Conservation (phyloP, 2,329 filamentous ascomycete genomes). For the Beauveria rudraprayagi region DNA sequence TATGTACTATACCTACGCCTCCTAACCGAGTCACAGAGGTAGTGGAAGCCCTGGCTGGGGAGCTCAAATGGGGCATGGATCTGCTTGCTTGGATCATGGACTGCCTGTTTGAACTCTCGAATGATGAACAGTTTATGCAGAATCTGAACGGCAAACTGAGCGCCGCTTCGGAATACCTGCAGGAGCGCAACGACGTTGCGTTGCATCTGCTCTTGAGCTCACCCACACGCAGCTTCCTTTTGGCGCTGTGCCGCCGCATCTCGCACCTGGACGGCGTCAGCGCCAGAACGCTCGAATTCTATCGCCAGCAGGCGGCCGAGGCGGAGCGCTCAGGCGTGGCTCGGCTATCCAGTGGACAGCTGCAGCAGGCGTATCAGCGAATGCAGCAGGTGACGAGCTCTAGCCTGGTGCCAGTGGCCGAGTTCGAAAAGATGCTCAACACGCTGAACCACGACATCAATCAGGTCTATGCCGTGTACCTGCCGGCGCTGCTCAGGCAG, state of each 20-base stretch:
- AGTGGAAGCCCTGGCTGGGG: conserved; percentile 62
- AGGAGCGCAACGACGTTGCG: conserved; percentile 47
- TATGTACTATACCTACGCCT: not conserved
- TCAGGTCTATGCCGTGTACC: conserved; percentile 39
- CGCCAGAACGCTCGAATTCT: conserved; percentile 42
- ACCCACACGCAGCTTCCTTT: conserved; percentile 64
- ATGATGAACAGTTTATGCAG: conserved; percentile 42
- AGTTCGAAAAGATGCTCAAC: conserved; percentile 55
- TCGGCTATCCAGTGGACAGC: conserved; percentile 38
- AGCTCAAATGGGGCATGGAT: conserved; percentile 71
- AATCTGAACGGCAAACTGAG: conserved; percentile 40
- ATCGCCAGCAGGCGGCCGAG: conserved; percentile 35
- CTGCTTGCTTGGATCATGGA: conserved; percentile 57
- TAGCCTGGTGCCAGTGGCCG: conserved; percentile 48
- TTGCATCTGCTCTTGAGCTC: conserved; percentile 64
- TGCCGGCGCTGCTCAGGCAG: conserved; percentile 37
- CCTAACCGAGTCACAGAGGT: conserved; percentile 44
- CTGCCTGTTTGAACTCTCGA: conserved; percentile 46
- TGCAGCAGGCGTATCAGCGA: conserved; percentile 49
- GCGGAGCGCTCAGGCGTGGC: conserved; percentile 30
- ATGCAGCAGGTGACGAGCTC: conserved; percentile 44
- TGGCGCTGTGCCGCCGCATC: conserved; percentile 58
- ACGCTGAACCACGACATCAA: conserved; percentile 41
- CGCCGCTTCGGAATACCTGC: conserved; percentile 44
- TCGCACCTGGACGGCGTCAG: conserved; percentile 46